Percentiles rank a stretch among this genome's conserved stretches.
Evolutionary conservation across 768 basidiomycete genomes (phyloP).

Genomic region (Boletus pseudo-olivaceus): DNA sequence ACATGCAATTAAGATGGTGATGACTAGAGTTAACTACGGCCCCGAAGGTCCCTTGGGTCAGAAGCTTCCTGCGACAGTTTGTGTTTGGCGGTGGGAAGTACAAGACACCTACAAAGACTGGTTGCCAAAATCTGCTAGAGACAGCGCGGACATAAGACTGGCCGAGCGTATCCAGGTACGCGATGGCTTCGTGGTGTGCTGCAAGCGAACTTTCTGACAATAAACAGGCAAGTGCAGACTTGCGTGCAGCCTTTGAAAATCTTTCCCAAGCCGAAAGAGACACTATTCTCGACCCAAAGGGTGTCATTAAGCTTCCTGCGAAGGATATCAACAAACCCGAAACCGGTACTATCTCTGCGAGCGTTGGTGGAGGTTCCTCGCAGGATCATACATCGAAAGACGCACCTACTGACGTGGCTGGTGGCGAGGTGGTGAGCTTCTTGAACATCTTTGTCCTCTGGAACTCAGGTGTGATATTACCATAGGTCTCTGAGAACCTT

Average conservation of each 20-base stretch:
- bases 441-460: background rate
- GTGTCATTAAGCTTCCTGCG: slow-evolving; percentile 29
- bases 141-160: slow-evolving; percentile 58
- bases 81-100: slow-evolving; percentile 87
- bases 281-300: slow-evolving; percentile 53
- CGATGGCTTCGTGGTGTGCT: background rate
- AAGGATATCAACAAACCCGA: slow-evolving; percentile 34
- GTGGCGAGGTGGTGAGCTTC: slow-evolving; percentile 38
- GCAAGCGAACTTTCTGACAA: slow-evolving; percentile 1
- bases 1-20: slow-evolving; percentile 56
- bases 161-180: slow-evolving; percentile 65
- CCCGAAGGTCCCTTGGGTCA: slow-evolving; percentile 49
- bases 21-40: slow-evolving; percentile 79
- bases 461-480: background rate
- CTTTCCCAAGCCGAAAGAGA: slow-evolving; percentile 57
- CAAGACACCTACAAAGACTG: slow-evolving; percentile 53
- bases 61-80: slow-evolving; percentile 60
- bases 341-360: slow-evolving; percentile 1
- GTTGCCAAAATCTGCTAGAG: slow-evolving; percentile 62
- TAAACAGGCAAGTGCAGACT: slow-evolving; percentile 54
- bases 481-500: slow-evolving; percentile 24
- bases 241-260: slow-evolving; percentile 51
- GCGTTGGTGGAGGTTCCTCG: background rate
- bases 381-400: slow-evolving; percentile 30
- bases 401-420: slow-evolving; percentile 31